Percentiles rank a stretch among this genome's conserved stretches.
Evolutionary conservation across 441 rosid genomes (phyloP).

Genomic region (Kokia cookei): DNA sequence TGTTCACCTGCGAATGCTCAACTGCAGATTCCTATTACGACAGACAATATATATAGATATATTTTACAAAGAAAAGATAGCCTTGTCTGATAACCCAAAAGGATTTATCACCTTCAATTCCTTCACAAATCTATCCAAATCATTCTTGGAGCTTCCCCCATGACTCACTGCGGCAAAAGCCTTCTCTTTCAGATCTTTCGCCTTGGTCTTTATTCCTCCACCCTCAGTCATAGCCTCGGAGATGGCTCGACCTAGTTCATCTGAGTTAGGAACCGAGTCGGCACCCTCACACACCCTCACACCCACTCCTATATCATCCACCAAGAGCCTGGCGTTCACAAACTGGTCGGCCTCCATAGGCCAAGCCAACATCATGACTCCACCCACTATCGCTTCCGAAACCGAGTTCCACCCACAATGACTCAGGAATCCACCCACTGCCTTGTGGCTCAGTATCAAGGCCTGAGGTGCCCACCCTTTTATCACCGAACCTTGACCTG

Average conservation of each 20-base stretch:
- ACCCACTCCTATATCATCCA: constrained; percentile 30
- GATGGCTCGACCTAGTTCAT: constrained; percentile 22
- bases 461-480: constrained; percentile 50
- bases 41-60: too few relatives aligned
- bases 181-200: constrained; percentile 15
- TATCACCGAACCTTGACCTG: constrained; percentile 23
- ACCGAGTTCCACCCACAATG: constrained; percentile 64
- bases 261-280: constrained; percentile 36
- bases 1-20: too few relatives aligned
- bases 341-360: constrained; percentile 59
- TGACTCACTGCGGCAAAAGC: constrained; percentile 29
- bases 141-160: constrained; percentile 31
- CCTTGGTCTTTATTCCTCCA: constrained; percentile 13
- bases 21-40: too few relatives aligned
- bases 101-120: constrained; percentile 10
- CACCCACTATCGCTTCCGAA: constrained; percentile 32
- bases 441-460: constrained; percentile 30
- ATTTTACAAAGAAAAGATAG: neutral
- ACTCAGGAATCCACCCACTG: constrained; percentile 46
- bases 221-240: constrained; percentile 13
- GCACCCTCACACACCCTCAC: constrained; percentile 36
- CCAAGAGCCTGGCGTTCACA: constrained; percentile 23
- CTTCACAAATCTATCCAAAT: constrained; percentile 28
- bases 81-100: neutral
- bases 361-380: constrained; percentile 40